Conservation (phyloP, 2,329 filamentous ascomycete species). For the Verticillium zaregamsianum region DNA sequence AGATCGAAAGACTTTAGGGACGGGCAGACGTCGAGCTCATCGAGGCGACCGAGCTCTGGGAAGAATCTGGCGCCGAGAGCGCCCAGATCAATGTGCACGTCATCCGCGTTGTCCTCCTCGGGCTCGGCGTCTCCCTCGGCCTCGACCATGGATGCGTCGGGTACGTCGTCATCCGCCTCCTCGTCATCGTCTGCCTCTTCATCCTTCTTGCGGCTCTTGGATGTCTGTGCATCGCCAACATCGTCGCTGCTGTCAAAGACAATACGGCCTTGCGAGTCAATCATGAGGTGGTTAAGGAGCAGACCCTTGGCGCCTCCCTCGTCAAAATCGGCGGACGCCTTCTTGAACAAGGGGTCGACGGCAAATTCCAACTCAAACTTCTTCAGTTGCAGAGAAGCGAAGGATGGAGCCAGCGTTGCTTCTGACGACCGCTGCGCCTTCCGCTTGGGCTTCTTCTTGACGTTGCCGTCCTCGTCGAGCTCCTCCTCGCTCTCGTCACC, state of each 20-base stretch:
- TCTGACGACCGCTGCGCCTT: slow-evolving; percentile 81
- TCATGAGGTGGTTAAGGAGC: slow-evolving; percentile 92
- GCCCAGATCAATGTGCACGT: slow-evolving; percentile 72
- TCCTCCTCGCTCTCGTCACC: slow-evolving; percentile 65
- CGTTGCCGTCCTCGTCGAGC: slow-evolving; percentile 56
- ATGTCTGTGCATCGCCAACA: slow-evolving; percentile 46
- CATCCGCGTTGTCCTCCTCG: slow-evolving; percentile 35
- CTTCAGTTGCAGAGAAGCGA: slow-evolving; percentile 84
- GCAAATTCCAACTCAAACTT: slow-evolving; percentile 97
- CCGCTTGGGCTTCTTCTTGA: slow-evolving; percentile 64
- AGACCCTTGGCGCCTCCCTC: slow-evolving; percentile 96
- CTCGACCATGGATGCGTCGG: slow-evolving; percentile 16
- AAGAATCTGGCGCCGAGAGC: slow-evolving; percentile 79
- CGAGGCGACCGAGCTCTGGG: slow-evolving; percentile 70
- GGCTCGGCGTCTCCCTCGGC: slow-evolving; percentile 17
- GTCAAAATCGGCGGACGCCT: slow-evolving; percentile 96
- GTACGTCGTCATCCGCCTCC: slow-evolving; percentile 32
- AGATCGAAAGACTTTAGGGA: slow-evolving; percentile 93
- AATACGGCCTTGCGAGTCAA: slow-evolving; percentile 86
- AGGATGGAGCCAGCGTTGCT: slow-evolving; percentile 86
- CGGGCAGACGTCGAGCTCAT: slow-evolving; percentile 88
- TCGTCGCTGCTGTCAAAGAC: slow-evolving; percentile 99
- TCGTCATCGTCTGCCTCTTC: slow-evolving; percentile 33
- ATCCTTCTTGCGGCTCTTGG: slow-evolving; percentile 32
- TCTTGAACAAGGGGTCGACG: slow-evolving; percentile 98